A percentile compares a stretch with the other conserved stretches of the same genome.
Conservation (phyloP, 2,329 filamentous ascomycete species). For the Phaeoacremonium minimum region DNA sequence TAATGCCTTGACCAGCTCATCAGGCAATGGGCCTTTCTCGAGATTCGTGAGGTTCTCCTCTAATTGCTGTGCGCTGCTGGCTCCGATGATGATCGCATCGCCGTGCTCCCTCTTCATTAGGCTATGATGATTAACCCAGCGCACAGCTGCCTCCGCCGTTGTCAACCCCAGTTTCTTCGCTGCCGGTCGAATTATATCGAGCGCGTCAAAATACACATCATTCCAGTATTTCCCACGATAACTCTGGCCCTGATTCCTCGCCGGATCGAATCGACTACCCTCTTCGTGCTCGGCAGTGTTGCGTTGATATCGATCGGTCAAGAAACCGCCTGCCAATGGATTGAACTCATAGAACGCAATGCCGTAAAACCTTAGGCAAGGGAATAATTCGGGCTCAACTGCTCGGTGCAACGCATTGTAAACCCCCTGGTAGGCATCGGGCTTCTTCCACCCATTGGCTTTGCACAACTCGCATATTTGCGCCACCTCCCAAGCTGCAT, state of each 20-base stretch:
- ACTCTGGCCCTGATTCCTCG: constrained; percentile 26
- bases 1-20: constrained; percentile 63
- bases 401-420: constrained; percentile 15
- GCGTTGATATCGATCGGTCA: constrained; percentile 32
- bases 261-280: constrained; percentile 31
- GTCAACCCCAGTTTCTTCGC: constrained; percentile 57
- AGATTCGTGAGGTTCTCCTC: constrained; percentile 39
- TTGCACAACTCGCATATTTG: constrained; percentile 39
- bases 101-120: constrained; percentile 29
- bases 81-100: constrained; percentile 44
- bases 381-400: constrained; percentile 34
- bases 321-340: constrained; percentile 38
- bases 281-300: constrained; percentile 21
- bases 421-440: constrained; percentile 40
- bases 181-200: constrained; percentile 56
- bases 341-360: constrained; percentile 34
- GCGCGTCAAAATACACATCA: constrained; percentile 47
- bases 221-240: constrained; percentile 62
- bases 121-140: constrained; percentile 65
- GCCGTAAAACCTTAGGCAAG: constrained; percentile 33
- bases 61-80: constrained; percentile 39
- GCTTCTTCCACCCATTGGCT: constrained; percentile 32
- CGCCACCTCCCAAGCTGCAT: constrained; percentile 38
- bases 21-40: constrained; percentile 59
- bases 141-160: constrained; percentile 58